Evolutionary conservation across 306 rosid species (phyloP), one percentile per base, ranked within the genome.

Genomic region (Pachyrhizus erosus): DNA sequence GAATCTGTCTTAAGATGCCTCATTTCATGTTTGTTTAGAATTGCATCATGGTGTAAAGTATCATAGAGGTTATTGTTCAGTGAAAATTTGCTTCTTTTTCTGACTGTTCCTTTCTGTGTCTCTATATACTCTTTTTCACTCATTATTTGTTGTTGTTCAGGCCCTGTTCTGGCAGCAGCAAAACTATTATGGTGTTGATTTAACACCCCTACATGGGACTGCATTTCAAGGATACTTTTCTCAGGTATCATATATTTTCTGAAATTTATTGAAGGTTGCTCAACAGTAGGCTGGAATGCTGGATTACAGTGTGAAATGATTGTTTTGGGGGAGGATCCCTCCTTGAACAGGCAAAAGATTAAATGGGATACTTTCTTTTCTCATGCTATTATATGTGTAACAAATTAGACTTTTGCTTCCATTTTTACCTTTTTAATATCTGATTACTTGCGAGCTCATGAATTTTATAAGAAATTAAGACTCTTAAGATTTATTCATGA

Each of bases 91-190:
- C 68, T 17, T 33, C 54, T 55, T 75, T 75, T 39, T 75, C 48
- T 40, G 46, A 33, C 3, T 78, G 21, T 76, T 75, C 11, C 54
- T 6, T 69, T 75, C 3, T 54, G 7, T n/a, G 29, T 37, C 10
- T 9, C 12, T 9, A 9, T 67, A 5, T 64, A 11, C 70, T 21
- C 9, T 15, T 48, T 40, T 49, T 82, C 15, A 77, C 37, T 75
- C 24, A 11, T 54, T 64, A 55, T n/a, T 80, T 15, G 2, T 24
- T 61, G 45, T 74, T 46, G 27, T 74, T 29, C 85, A 83, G 86
- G 99, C 98, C 29, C 96, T 96, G 86, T 96, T 96, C 88, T 96
- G 98, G 98, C 99, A 93, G 90, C 99, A 96, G 75, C 96, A 92
- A 71, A 93, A 89, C 82, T 96, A 93, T 79, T 96, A 87, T 66